Percentiles rank a stretch among this genome's conserved stretches.
Conservation (phyloP, 495 filamentous ascomycete species). For the Penicillium psychrofluorescens region DNA sequence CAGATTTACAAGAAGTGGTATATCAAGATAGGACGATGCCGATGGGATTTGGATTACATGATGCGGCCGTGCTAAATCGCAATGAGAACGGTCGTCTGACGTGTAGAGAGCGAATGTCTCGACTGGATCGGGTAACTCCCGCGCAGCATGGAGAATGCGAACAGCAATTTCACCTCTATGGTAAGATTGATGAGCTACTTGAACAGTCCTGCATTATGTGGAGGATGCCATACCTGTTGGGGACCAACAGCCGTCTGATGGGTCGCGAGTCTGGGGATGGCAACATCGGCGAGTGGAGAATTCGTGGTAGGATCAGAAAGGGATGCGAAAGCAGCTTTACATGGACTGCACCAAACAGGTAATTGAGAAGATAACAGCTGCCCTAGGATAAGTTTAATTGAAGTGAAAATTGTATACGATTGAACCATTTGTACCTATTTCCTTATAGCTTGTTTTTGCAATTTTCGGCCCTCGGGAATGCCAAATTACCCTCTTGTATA, state of each 20-base stretch:
- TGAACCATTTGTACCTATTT: not conserved
- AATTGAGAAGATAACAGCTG: no score
- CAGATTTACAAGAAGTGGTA: slow-evolving; percentile 36
- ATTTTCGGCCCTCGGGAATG: slow-evolving; percentile 10
- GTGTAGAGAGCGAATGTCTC: slow-evolving; percentile 50
- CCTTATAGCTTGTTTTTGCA: slow-evolving; percentile 4
- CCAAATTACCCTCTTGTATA: no score
- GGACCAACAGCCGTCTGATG: slow-evolving; percentile 47
- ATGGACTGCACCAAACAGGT: no score
- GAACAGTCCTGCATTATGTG: no score
- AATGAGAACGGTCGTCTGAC: slow-evolving; percentile 45
- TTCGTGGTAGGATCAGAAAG: slow-evolving; percentile 1
- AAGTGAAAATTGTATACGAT: no score
- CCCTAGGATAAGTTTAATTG: no score
- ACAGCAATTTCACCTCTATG: slow-evolving; percentile 55
- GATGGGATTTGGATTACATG: slow-evolving; percentile 41
- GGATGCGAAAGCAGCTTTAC: not conserved
- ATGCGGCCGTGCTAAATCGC: slow-evolving; percentile 34
- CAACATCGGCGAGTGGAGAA: not conserved
- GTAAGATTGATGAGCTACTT: slow-evolving; percentile 2
- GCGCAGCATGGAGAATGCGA: slow-evolving; percentile 48
- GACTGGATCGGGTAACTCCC: slow-evolving; percentile 40
- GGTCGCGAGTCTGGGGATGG: slow-evolving; percentile 21
- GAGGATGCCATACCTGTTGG: slow-evolving; percentile 44
- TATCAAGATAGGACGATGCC: slow-evolving; percentile 46